Evolutionary conservation across 441 rosid species (phyloP).

Genomic region (Croton laevigatus): DNA sequence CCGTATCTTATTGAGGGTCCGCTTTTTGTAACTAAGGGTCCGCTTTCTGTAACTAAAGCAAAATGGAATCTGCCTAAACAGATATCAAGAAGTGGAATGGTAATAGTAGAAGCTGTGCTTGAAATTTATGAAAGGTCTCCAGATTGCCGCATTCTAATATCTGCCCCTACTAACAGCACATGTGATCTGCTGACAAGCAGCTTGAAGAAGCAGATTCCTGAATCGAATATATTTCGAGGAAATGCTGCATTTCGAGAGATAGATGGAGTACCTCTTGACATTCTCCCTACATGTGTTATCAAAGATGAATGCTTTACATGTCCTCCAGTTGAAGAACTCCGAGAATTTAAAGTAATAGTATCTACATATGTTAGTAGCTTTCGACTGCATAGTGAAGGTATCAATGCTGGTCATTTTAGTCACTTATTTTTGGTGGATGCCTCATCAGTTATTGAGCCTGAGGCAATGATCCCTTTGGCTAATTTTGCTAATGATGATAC

Average conservation of each 20-base stretch:
- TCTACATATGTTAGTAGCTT: slow-evolving; percentile 38
- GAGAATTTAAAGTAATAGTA: slow-evolving; percentile 29
- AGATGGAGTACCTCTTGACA: slow-evolving; percentile 32
- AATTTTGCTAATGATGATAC: slow-evolving; percentile 32
- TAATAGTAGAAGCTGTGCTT: slow-evolving; percentile 28
- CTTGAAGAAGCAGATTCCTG: slow-evolving; percentile 30
- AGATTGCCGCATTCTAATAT: slow-evolving; percentile 27
- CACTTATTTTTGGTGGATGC: slow-evolving; percentile 42
- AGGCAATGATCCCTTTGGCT: slow-evolving; percentile 35
- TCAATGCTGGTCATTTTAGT: slow-evolving; percentile 37
- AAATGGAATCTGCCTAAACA: background rate
- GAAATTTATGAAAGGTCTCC: slow-evolving; percentile 21
- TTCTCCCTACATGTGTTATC: slow-evolving; percentile 27
- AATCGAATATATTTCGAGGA: slow-evolving; percentile 34
- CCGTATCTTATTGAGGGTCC: slow-evolving; percentile 41
- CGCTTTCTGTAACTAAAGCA: slow-evolving; percentile 9
- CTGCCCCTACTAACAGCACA: slow-evolving; percentile 38
- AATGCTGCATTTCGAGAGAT: slow-evolving; percentile 46
- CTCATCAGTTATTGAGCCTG: slow-evolving; percentile 40
- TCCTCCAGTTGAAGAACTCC: slow-evolving; percentile 32
- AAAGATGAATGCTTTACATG: slow-evolving; percentile 36
- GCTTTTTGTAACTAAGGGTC: no score
- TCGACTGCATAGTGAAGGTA: slow-evolving; percentile 34
- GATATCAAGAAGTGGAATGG: slow-evolving; percentile 28
- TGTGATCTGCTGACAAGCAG: slow-evolving; percentile 36